Percentiles rank a stretch among this genome's conserved stretches.
Conservation (phyloP, 257 asterid genomes). For the Nicotiana noctiflora region DNA sequence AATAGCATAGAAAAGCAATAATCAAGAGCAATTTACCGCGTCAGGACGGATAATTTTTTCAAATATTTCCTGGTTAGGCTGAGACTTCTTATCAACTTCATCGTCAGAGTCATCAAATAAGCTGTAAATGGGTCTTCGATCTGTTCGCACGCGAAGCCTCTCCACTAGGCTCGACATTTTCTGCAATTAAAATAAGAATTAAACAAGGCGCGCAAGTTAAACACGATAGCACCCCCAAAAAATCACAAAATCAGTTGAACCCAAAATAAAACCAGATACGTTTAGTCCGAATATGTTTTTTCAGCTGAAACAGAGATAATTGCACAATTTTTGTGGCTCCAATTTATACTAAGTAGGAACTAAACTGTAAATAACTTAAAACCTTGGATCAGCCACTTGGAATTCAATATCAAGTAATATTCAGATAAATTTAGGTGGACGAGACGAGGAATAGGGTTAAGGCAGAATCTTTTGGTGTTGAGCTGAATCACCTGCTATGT, state of each 20-base stretch:
- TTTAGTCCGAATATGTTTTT: not conserved
- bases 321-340: not conserved
- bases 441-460: not conserved
- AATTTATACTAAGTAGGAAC: not conserved
- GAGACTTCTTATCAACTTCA: slow-evolving; percentile 33
- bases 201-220: not conserved
- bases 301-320: not conserved
- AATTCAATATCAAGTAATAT: not conserved
- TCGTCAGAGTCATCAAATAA: slow-evolving; percentile 81
- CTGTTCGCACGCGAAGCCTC: slow-evolving; percentile 69
- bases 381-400: not conserved
- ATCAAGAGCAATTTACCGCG: slow-evolving; percentile 23
- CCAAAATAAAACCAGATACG: not conserved
- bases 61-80: slow-evolving; percentile 22
- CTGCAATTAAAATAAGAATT: not conserved
- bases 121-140: slow-evolving; percentile 72
- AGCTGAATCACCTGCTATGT: not conserved
- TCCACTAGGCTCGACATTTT: slow-evolving; percentile 53
- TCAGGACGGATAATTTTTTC: slow-evolving; percentile 33
- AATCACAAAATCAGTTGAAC: not conserved
- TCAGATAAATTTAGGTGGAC: not conserved
- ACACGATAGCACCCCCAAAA: not conserved
- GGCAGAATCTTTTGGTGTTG: not conserved
- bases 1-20: not conserved
- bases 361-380: not conserved